These are phyloP conservation scores for Schizosaccharomyces japonicus DNA, from an alignment of 805 yeast species.

Conservation along the genomic window DNA sequence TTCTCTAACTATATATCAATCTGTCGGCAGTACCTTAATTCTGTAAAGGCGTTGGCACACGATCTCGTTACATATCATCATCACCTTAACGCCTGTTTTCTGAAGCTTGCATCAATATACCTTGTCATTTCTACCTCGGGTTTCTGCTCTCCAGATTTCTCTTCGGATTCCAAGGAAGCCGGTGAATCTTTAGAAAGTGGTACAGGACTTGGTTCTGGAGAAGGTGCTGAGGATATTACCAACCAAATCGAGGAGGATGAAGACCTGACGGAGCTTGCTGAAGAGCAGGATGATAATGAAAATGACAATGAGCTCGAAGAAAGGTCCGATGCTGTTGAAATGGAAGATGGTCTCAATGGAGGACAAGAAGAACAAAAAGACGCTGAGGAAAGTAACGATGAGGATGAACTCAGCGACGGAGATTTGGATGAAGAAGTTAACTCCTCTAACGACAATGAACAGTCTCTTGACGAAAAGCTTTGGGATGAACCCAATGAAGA, in stretches of 20 bases:
- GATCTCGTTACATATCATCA: background rate
- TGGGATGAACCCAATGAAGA: conserved; percentile 12
- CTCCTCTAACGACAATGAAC: conserved; percentile 38
- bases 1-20: too few species aligned
- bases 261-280: conserved; percentile 50
- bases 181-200: conserved; percentile 39
- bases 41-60: background rate
- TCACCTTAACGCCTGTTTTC: too few species aligned
- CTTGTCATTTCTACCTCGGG: background rate
- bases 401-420: conserved; percentile 66
- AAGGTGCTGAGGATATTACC: conserved; percentile 58
- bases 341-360: conserved; percentile 62
- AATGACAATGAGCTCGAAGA: conserved; percentile 88
- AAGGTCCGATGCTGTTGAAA: conserved; percentile 54
- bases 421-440: conserved; percentile 84
- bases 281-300: conserved; percentile 30
- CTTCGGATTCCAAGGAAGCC: background rate
- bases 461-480: conserved; percentile 50
- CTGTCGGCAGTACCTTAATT: background rate
- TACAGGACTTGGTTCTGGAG: conserved; percentile 82
- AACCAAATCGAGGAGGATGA: conserved; percentile 82
- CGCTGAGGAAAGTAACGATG: conserved; percentile 36
- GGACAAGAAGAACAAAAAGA: conserved; percentile 22
- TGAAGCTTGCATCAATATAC: background rate
- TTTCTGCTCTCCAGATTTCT: background rate